Evolutionary conservation across 176 grass and related monocot genomes (phyloP).

Genomic region (Urochloa ruziziensis): DNA sequence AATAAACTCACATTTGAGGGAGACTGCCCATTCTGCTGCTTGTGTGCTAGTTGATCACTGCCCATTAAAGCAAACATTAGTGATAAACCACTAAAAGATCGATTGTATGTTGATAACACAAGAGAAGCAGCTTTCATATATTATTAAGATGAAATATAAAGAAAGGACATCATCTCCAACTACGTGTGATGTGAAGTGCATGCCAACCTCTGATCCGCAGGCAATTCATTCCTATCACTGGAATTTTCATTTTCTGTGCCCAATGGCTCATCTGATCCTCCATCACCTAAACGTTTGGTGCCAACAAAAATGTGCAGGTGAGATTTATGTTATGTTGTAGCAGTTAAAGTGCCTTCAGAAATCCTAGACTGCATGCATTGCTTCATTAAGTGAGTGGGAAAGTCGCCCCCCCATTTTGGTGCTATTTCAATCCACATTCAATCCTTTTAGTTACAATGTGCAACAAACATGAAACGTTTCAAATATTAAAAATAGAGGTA

Average conservation of each 20-base stretch:
- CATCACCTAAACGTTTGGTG: slow-evolving; percentile 52
- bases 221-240: slow-evolving; percentile 50
- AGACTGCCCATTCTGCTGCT: slow-evolving; percentile 34
- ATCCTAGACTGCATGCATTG: background rate
- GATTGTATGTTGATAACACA: background rate
- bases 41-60: slow-evolving; percentile 37
- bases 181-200: slow-evolving; percentile 40
- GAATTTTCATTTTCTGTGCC: slow-evolving; percentile 54
- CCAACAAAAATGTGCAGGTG: slow-evolving; percentile 44
- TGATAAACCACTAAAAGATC: slow-evolving; percentile 7
- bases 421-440: background rate
- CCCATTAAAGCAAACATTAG: slow-evolving; percentile 30
- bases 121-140: background rate
- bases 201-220: slow-evolving; percentile 45
- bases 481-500: background rate
- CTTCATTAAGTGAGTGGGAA: background rate
- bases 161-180: slow-evolving; percentile 30
- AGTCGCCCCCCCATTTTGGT: background rate
- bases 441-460: background rate
- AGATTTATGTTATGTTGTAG: slow-evolving; percentile 26
- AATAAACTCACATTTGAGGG: slow-evolving; percentile 53
- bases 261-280: slow-evolving; percentile 52
- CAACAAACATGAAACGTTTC: background rate
- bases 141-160: slow-evolving; percentile 10
- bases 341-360: slow-evolving; percentile 31